Base-by-base conservation (phyloP, 306 rosid genomes). In the Crataegus laevigata region DNA sequence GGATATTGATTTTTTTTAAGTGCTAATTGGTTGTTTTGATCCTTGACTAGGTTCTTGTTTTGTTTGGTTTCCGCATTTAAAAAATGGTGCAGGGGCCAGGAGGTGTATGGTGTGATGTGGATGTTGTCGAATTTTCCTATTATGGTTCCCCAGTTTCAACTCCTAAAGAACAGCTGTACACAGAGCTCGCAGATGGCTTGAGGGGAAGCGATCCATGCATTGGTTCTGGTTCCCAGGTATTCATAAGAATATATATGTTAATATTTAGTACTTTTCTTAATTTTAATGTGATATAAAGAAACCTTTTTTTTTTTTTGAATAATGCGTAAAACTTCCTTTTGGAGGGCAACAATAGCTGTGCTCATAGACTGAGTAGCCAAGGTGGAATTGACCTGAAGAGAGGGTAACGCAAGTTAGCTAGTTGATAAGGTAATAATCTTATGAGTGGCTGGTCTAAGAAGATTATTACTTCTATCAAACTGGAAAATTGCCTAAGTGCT, bases 101-200 rank as follows among this genome's bases (percentile, higher is more conserved):
- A 80, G 99, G 99, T 70, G 97, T 96, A 66, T 96, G 99, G 99
- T 96, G 99, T 82, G 98, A 96, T 71, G 98, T 96, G 75, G 99
- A 96, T 84, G 98, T 96, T 77, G 97, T 96, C 76, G 99, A 96
- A 81, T 96, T 96, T 89, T 89, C 98, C 38, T 96, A 96, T 82
- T 90, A 76, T 78, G 99, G 98, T 47, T 94, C 96, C 67, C 99
- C 99, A 36, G 99, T 93, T 22, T 86, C 86, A 78, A 88, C 96
- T 51, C 98, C 96, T 50, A 96, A 92, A 82, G 99, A 96, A 69
- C 98, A 96, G 66, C 64, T 96, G 68, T 92, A 96, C 76, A 90
- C 98, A 5, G 96, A 88, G 80, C 92, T 96, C 69, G 97, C 87
- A 62, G 99, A 96, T 89, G 97, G 93, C 75, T 87, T 96, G 79